Conservation (phyloP, 352 stramenopile genomes). For the Globisporangium middletonii region DNA sequence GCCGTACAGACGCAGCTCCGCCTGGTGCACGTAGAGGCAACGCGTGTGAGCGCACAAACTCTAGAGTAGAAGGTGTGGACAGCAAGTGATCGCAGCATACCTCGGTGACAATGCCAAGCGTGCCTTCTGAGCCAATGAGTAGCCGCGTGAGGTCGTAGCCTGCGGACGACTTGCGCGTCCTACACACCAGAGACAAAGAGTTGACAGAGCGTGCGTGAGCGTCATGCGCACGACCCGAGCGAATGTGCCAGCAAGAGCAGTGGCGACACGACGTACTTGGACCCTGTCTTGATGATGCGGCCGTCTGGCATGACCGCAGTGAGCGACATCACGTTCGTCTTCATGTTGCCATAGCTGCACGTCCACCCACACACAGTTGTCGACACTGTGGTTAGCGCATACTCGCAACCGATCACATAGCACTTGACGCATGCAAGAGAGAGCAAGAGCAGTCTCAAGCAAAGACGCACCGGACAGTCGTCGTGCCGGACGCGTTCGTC, state of each 20-base stretch:
- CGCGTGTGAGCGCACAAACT: neutral
- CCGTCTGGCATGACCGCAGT: slow-evolving; percentile 91
- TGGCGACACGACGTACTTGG: slow-evolving; percentile 34
- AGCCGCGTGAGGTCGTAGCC: slow-evolving; percentile 95
- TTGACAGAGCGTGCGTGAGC: neutral
- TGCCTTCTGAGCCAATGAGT: slow-evolving; percentile 95
- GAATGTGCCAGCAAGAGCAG: neutral
- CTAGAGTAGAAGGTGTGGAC: neutral
- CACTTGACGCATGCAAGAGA: neutral
- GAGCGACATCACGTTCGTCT: slow-evolving; percentile 93
- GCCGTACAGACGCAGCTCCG: slow-evolving; percentile 92
- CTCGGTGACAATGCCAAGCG: slow-evolving; percentile 94
- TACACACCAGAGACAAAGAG: slow-evolving; percentile 12
- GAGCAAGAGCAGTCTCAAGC: neutral
- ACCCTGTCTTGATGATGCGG: slow-evolving; percentile 86
- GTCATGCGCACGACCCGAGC: neutral
- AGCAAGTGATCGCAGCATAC: slow-evolving; percentile 11
- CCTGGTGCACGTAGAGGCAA: slow-evolving; percentile 14
- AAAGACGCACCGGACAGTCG: slow-evolving; percentile 58
- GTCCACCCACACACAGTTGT: neutral
- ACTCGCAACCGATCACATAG: neutral
- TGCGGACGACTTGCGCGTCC: slow-evolving; percentile 94
- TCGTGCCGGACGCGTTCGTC: slow-evolving; percentile 88
- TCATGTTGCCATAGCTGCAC: slow-evolving; percentile 94
- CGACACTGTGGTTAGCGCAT: neutral